Evolutionary conservation across 495 filamentous ascomycete species (phyloP), one percentile per base, ranked within the genome.

Genomic region (Bathelium albidoporum): DNA sequence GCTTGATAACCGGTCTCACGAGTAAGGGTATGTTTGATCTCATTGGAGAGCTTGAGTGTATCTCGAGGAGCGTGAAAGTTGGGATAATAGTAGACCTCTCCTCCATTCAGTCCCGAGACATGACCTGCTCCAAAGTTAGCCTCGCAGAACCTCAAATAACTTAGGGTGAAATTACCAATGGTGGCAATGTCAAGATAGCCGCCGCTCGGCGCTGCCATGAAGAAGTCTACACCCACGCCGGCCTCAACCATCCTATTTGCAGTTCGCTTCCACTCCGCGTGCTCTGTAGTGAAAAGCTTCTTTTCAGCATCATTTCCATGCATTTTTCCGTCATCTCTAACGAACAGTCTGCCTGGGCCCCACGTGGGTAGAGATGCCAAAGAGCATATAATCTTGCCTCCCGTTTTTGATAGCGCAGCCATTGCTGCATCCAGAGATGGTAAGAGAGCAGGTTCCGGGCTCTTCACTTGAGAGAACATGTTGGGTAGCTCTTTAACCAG

Each of bases 1-100:
- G 91, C 90, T 76, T 97, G 93, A 71, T 93, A 99, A 31, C 94
- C 94, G 20, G 93, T 95, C 72, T 97, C 92, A 64, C 94, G 81
- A 1, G 85, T 90, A n/a, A 96, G 84, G 7, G 89, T 86, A 70
- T 97, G 94, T 62, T 85, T 82, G 66, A 99, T 82, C 74, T 99
- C 94, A 44, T 87, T 81, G 2, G 83, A 85, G n/a, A 97, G 78
- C 76, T 91, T 94, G 62, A 87, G 78, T 34, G 85, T 82, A 72
- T 99, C 94, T 16, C 94, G 83, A 4, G 88, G 89, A 14, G 86
- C 84, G 62, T 95, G 85, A 78, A 95, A 99, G 70, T 96, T 97
- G 20, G 94, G 91, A 68, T 96, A 99, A 78, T 94, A 96, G 76
- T 88, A 97, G 0, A 83, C 89, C 73, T 97, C 95, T 53, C 94